phyloP scores from a whole-genome alignment of 169 alveolate genomes.

The Plasmodium inui region DNA sequence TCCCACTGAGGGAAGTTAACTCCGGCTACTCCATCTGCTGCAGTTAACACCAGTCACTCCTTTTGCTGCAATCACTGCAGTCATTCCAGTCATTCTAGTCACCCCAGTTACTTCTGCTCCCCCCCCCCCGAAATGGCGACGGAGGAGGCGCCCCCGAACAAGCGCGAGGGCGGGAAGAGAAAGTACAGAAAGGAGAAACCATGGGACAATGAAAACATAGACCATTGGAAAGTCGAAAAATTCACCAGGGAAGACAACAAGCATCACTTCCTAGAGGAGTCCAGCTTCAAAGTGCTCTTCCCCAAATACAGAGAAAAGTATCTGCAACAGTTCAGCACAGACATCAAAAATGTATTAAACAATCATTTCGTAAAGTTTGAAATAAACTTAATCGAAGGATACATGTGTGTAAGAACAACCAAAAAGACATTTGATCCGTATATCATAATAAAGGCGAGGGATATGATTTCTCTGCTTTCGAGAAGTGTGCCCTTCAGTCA shows the following conservation, averaged over 20 bases:
- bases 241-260: constrained; percentile 84
- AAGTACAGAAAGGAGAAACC: constrained; percentile 98
- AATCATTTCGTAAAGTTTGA: constrained; percentile 95
- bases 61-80: background rate
- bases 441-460: constrained; percentile 98
- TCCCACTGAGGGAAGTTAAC: background rate
- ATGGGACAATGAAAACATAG: constrained; percentile 99
- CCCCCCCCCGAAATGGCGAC: background rate
- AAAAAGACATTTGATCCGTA: constrained; percentile 99
- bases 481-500: constrained; percentile 99
- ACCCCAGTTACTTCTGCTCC: background rate
- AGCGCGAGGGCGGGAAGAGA: constrained; percentile 78
- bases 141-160: background rate
- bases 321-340: constrained; percentile 97
- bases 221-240: constrained; percentile 97
- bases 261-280: constrained; percentile 94
- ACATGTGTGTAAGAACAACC: constrained; percentile 98
- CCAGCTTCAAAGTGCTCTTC: constrained; percentile 97
- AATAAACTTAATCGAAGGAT: constrained; percentile 98
- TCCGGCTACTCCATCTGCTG: background rate
- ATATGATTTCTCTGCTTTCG: constrained; percentile 96
- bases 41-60: background rate
- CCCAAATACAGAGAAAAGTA: constrained; percentile 99
- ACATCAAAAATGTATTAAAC: constrained; percentile 87
- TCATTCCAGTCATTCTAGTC: background rate